Evolutionary conservation across 2,329 filamentous ascomycete species (phyloP).

Genomic region (Elsinoe necatrix): DNA sequence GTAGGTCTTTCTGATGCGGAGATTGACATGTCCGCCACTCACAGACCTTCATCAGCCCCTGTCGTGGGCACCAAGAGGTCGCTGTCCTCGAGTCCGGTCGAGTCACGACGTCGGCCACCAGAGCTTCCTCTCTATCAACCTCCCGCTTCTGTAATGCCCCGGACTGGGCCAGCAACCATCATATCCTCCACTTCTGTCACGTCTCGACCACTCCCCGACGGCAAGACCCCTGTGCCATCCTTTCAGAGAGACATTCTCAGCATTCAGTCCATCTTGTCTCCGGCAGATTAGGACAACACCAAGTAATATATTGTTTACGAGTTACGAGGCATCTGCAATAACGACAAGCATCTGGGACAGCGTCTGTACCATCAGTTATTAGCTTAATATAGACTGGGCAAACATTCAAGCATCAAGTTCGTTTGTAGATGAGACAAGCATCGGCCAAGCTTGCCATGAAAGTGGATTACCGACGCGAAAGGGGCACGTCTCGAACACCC

Average conservation of each 20-base stretch:
- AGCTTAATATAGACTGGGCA: constrained; percentile 6
- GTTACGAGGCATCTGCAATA: not conserved
- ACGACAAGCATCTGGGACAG: not conserved
- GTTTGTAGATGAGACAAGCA: not conserved
- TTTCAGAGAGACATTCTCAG: constrained; percentile 20
- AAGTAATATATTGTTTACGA: not conserved
- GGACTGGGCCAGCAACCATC: not conserved
- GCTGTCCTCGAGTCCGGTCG: constrained; percentile 14
- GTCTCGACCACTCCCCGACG: not conserved
- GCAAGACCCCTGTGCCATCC: not conserved
- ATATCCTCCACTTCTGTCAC: not conserved
- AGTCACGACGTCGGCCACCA: constrained; percentile 26
- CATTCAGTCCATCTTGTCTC: constrained; percentile 27
- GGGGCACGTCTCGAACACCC: constrained; percentile 1
- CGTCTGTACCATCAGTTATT: constrained; percentile 1
- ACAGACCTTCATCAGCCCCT: constrained; percentile 16
- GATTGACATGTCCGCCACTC: constrained; percentile 25
- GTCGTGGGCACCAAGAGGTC: not conserved
- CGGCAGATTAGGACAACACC: constrained; percentile 11
- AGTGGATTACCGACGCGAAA: constrained; percentile 10
- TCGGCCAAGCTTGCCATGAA: constrained; percentile 2
- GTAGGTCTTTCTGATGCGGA: constrained; percentile 50
- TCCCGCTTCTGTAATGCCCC: constrained; percentile 22
- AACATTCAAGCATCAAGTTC: not conserved
- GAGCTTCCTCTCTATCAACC: constrained; percentile 29